Percentiles rank a stretch among this genome's conserved stretches.
These are phyloP conservation scores for Wickerhamomyces strasburgensis DNA, from an alignment of 805 yeast genomes.

Conservation along the genomic window DNA sequence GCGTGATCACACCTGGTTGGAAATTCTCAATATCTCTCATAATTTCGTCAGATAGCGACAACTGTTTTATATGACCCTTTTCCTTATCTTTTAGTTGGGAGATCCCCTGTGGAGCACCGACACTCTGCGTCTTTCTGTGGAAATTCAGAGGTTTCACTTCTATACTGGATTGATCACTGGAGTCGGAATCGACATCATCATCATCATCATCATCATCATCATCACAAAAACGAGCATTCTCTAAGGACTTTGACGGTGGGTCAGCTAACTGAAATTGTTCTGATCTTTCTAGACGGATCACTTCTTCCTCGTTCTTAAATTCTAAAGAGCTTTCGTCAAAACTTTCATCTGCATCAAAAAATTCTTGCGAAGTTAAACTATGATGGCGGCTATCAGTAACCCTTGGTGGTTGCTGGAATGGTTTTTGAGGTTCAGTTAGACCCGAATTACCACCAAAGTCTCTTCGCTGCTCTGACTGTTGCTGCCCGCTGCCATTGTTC, in stretches of 20 bases:
- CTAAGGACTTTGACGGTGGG: too few species aligned
- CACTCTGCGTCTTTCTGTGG: constrained; percentile 20
- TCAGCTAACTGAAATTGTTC: background rate
- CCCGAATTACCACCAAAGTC: too few species aligned
- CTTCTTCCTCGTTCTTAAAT: background rate
- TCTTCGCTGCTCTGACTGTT: too few species aligned
- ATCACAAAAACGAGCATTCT: too few species aligned
- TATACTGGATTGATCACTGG: constrained; percentile 10
- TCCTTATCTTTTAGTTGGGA: background rate
- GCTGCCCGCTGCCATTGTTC: too few species aligned
- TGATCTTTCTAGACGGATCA: background rate
- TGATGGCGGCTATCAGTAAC: background rate
- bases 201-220: constrained; percentile 16
- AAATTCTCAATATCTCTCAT: constrained; percentile 24
- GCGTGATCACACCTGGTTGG: constrained; percentile 10
- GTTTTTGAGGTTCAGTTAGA: too few species aligned
- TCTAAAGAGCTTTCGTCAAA: background rate
- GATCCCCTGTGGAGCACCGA: constrained; percentile 3
- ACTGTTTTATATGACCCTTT: constrained; percentile 17
- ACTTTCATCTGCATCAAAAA: constrained; percentile 14
- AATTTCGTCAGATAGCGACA: constrained; percentile 25
- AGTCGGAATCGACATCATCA: background rate
- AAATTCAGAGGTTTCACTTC: constrained; percentile 20
- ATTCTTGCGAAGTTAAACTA: constrained; percentile 4
- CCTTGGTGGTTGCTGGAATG: background rate